Conservation (phyloP, 176 grass and related monocot genomes). For the Cenchrus fungigraminus region DNA sequence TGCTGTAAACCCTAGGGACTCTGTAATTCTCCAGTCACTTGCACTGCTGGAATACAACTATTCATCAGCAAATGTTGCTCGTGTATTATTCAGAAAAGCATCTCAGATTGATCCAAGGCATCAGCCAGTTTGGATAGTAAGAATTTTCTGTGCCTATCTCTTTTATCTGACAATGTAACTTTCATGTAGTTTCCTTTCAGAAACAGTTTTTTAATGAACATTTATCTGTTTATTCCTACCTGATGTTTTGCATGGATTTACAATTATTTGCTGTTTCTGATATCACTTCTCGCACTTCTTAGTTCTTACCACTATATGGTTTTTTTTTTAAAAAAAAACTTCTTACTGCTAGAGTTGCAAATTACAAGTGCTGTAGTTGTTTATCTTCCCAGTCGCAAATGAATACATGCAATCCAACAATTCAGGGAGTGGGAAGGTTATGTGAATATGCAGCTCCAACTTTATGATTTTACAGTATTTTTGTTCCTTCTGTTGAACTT, state of each 20-base stretch:
- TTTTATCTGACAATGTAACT: slow-evolving; percentile 6
- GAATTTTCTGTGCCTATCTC: slow-evolving; percentile 34
- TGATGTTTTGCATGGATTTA: slow-evolving; percentile 2
- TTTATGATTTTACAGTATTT: background rate
- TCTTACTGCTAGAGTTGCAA: background rate
- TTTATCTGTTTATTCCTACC: no score
- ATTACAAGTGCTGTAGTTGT: slow-evolving; percentile 12
- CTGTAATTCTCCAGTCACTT: slow-evolving; percentile 93
- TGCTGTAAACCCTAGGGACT: slow-evolving; percentile 87
- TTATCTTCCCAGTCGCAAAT: background rate
- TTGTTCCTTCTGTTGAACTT: background rate
- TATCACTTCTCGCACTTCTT: slow-evolving; percentile 17
- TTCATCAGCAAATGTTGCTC: slow-evolving; percentile 73
- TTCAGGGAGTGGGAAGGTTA: background rate
- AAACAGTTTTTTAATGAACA: no score
- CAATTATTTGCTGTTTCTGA: background rate
- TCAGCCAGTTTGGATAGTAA: slow-evolving; percentile 98
- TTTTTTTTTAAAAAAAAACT: background rate
- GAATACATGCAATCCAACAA: background rate
- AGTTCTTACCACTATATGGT: background rate
- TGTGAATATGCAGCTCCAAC: background rate
- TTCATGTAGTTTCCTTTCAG: background rate
- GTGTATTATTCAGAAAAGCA: slow-evolving; percentile 87
- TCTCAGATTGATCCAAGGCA: slow-evolving; percentile 89
- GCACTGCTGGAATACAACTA: slow-evolving; percentile 89